Evolutionary conservation across 225 moss, liverwort and hornwort genomes (phyloP).

Genomic region (Marchantia paleacea): DNA sequence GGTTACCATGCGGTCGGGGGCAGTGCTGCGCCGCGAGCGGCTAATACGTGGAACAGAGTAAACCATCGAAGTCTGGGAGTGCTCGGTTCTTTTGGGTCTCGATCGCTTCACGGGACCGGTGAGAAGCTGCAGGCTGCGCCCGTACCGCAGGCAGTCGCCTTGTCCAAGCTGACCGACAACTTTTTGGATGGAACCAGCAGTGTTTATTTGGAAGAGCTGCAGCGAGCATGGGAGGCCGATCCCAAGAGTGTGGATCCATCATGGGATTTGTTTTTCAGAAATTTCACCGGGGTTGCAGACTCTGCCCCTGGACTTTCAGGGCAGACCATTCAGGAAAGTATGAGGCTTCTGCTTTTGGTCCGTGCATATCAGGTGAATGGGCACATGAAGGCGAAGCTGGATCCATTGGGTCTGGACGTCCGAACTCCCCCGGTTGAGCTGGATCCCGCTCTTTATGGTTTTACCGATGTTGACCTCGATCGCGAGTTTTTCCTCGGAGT

Average conservation of each 20-base stretch:
- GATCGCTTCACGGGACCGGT: conserved; percentile 36
- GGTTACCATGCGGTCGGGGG: conserved; percentile 8
- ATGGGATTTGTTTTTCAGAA: conserved; percentile 86
- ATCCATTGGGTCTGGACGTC: conserved; percentile 73
- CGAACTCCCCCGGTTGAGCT: conserved; percentile 65
- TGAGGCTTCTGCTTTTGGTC: conserved; percentile 79
- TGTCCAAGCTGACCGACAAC: conserved; percentile 78
- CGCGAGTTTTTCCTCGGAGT: conserved; percentile 86
- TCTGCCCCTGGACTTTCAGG: conserved; percentile 41
- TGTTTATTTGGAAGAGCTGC: conserved; percentile 82
- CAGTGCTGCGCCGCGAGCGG: background rate
- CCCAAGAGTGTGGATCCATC: conserved; percentile 70
- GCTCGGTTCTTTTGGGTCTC: conserved; percentile 17
- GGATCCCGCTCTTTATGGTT: conserved; percentile 82
- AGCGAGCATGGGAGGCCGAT: conserved; percentile 83
- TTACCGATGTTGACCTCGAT: conserved; percentile 73
- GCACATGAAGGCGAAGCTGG: conserved; percentile 81
- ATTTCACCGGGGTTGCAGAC: conserved; percentile 64
- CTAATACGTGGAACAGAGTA: background rate
- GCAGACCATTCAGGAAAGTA: conserved; percentile 74
- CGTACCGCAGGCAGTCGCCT: conserved; percentile 55
- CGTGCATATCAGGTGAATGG: conserved; percentile 92
- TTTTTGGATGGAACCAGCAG: conserved; percentile 88
- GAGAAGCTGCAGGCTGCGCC: conserved; percentile 45
- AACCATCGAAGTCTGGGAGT: conserved; percentile 15